Conservation (phyloP, 768 basidiomycete species). For the Pleurotus sapidus region DNA sequence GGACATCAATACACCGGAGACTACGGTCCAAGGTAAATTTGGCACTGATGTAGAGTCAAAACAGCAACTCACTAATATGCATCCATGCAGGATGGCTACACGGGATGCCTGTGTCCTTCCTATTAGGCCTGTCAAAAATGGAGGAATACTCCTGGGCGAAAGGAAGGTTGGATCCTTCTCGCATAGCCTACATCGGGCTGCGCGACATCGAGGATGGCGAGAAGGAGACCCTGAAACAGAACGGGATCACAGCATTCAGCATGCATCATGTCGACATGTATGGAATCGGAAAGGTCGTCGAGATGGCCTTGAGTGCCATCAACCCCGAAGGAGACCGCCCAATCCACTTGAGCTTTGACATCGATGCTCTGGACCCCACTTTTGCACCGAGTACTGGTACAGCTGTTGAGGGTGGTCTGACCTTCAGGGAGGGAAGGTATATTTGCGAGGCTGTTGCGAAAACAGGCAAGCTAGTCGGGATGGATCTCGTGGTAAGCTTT, state of each 20-base stretch:
- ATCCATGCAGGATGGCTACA: conserved; percentile 61
- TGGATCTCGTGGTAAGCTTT: conserved; percentile 69
- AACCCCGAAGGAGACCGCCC: conserved; percentile 63
- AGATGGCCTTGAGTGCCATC: conserved; percentile 76
- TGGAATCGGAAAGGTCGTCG: conserved; percentile 73
- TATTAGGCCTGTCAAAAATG: conserved; percentile 40
- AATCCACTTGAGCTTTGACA: conserved; percentile 77
- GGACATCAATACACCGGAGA: conserved; percentile 73
- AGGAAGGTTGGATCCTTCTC: conserved; percentile 48
- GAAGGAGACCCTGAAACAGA: conserved; percentile 59
- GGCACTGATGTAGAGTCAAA: conserved; percentile 6
- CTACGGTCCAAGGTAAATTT: conserved; percentile 49
- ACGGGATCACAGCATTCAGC: conserved; percentile 56
- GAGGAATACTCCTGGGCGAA: conserved; percentile 25
- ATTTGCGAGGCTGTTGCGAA: conserved; percentile 74
- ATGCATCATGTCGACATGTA: conserved; percentile 70
- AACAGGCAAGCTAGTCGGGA: conserved; percentile 68
- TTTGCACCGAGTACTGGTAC: conserved; percentile 77
- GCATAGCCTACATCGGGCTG: conserved; percentile 75
- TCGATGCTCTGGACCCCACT: conserved; percentile 70
- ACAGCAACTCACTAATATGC: background rate
- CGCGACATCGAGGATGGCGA: conserved; percentile 73
- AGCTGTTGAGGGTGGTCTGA: conserved; percentile 72
- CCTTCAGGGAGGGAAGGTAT: conserved; percentile 82
- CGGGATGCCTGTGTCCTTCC: conserved; percentile 80